phyloP scores from a whole-genome alignment of 306 rosid species.

The Sicyos edulis region DNA sequence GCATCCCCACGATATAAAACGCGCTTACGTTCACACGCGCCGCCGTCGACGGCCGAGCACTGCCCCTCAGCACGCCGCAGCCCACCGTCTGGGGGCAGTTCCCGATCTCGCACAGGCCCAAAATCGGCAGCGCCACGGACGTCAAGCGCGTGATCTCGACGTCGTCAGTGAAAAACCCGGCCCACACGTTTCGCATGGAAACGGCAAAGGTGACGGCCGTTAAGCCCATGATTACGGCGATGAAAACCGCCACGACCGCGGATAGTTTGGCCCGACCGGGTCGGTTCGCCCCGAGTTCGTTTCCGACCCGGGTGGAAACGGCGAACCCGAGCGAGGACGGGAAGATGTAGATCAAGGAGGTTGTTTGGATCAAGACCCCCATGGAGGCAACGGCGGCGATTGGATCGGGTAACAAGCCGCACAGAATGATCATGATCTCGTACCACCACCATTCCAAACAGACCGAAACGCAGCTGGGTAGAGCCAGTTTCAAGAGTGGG shows the following conservation, averaged over 20 bases:
- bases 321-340: constrained; percentile 76
- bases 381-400: constrained; percentile 75
- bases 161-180: constrained; percentile 56
- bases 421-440: constrained; percentile 81
- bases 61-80: constrained; percentile 81
- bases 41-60: constrained; percentile 76
- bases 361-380: constrained; percentile 86
- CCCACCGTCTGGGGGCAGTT: constrained; percentile 94
- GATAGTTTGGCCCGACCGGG: constrained; percentile 42
- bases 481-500: constrained; percentile 57
- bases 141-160: constrained; percentile 53
- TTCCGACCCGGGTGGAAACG: constrained; percentile 81
- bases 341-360: constrained; percentile 76
- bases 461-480: constrained; percentile 85
- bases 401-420: constrained; percentile 71
- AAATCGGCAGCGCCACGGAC: constrained; percentile 59
- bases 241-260: constrained; percentile 45
- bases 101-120: constrained; percentile 88
- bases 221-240: constrained; percentile 51
- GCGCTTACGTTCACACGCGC: constrained; percentile 77
- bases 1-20: constrained; percentile 83
- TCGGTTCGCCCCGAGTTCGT: constrained; percentile 63
- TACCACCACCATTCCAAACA: constrained; percentile 99
- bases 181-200: constrained; percentile 58
- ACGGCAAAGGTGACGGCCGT: constrained; percentile 50